Evolutionary conservation across 1,139 yeast genomes (phyloP).

Genomic region (Yamadazyma dushanensis): DNA sequence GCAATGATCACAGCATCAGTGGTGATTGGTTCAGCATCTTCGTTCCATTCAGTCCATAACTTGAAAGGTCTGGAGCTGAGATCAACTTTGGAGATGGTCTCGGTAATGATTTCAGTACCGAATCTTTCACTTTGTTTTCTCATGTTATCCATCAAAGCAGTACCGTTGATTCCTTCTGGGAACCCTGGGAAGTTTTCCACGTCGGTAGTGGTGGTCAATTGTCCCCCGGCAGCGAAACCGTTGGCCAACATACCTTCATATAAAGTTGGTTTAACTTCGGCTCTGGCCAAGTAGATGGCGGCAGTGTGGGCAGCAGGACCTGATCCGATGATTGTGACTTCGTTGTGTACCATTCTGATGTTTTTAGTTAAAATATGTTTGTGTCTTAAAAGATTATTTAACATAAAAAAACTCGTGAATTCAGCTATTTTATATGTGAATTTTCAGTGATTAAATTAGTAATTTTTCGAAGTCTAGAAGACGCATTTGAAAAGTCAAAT

Average conservation of each 20-base stretch:
- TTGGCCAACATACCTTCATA: constrained; percentile 97
- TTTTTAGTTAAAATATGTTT: constrained; percentile 1
- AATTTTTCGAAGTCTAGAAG: constrained; percentile 4
- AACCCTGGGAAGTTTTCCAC: constrained; percentile 98
- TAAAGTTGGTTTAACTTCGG: constrained; percentile 89
- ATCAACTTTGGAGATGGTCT: constrained; percentile 90
- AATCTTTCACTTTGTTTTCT: constrained; percentile 80
- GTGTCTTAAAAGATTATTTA: constrained; percentile 1
- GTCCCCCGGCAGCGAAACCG: constrained; percentile 99
- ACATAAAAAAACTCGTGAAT: constrained; percentile 1
- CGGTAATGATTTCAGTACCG: constrained; percentile 93
- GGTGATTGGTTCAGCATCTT: constrained; percentile 83
- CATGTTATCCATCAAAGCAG: constrained; percentile 91
- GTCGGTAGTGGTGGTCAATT: constrained; percentile 96
- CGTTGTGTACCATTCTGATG: constrained; percentile 74
- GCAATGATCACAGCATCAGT: constrained; percentile 92
- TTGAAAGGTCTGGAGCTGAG: constrained; percentile 85
- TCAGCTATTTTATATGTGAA: constrained; percentile 1
- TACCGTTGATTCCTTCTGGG: constrained; percentile 90
- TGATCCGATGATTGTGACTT: constrained; percentile 91
- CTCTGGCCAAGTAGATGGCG: constrained; percentile 93
- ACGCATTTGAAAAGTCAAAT: neutral
- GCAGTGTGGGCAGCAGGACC: constrained; percentile 99
- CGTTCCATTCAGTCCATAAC: constrained; percentile 94
- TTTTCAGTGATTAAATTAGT: constrained; percentile 3